A percentile compares a stretch with the other conserved stretches of the same genome.
These are phyloP conservation scores for Amphichorda felina DNA, from an alignment of 2,329 filamentous ascomycete genomes.

Conservation along the genomic window DNA sequence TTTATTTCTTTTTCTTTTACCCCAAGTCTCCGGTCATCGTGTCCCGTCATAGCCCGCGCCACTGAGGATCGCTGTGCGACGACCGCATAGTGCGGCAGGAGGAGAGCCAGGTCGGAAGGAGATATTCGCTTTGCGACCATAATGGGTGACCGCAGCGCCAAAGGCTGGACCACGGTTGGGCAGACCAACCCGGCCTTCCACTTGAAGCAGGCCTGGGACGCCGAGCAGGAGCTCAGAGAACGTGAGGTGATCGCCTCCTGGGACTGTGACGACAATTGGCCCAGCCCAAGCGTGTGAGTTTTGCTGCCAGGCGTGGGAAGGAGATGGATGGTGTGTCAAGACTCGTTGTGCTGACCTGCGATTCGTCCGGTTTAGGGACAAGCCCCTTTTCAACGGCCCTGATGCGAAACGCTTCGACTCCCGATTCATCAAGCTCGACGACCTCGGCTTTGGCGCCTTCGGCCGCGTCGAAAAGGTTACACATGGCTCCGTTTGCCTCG, in stretches of 20 bases:
- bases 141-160: neutral
- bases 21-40: too few relatives aligned
- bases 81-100: too few relatives aligned
- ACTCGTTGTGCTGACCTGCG: neutral
- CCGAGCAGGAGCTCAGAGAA: constrained; percentile 17
- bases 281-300: constrained; percentile 6
- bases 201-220: neutral
- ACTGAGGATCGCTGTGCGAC: too few relatives aligned
- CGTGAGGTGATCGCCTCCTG: constrained; percentile 16
- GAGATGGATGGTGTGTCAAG: neutral
- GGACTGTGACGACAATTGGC: constrained; percentile 20
- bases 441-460: constrained; percentile 30
- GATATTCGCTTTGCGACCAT: too few relatives aligned
- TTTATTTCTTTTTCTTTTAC: too few relatives aligned
- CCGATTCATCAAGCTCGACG: constrained; percentile 16
- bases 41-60: too few relatives aligned
- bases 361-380: constrained; percentile 11
- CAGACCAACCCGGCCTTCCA: neutral
- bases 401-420: constrained; percentile 21
- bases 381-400: constrained; percentile 14
- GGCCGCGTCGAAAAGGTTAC: constrained; percentile 31
- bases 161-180: neutral
- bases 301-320: neutral
- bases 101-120: too few relatives aligned
- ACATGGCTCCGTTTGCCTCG: constrained; percentile 27